Percentiles rank a stretch among this genome's conserved stretches.
phyloP scores from a whole-genome alignment of 2,329 filamentous ascomycete species.

The Trichoderma aggressivum region DNA sequence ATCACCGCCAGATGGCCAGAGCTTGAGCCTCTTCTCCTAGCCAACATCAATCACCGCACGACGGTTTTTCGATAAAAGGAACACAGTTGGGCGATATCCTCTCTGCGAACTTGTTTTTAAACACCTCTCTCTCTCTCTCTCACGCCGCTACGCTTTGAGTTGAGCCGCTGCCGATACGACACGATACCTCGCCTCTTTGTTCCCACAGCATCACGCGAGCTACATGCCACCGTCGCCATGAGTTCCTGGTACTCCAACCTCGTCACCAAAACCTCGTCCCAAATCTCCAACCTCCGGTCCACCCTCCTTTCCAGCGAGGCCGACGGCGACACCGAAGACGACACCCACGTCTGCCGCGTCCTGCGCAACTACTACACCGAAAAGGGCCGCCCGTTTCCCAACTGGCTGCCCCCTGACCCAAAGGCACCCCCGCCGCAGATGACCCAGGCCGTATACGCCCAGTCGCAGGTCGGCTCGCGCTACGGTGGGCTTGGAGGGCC shows the following conservation, averaged over 20 bases:
- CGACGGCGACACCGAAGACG: slow-evolving; percentile 76
- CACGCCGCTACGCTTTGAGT: background rate
- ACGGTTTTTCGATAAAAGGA: background rate
- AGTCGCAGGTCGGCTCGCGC: slow-evolving; percentile 50
- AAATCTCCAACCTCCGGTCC: slow-evolving; percentile 63
- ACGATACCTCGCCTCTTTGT: background rate
- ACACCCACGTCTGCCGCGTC: slow-evolving; percentile 91
- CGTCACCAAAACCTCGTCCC: slow-evolving; percentile 61
- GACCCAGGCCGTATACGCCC: slow-evolving; percentile 50
- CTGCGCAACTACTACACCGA: slow-evolving; percentile 90
- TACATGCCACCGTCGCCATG: slow-evolving; percentile 46
- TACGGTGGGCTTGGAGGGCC: slow-evolving; percentile 44
- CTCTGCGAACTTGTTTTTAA: background rate
- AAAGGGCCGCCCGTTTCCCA: slow-evolving; percentile 75
- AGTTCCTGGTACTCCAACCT: slow-evolving; percentile 79
- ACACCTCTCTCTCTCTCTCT: background rate
- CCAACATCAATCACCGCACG: background rate
- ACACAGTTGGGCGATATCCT: background rate
- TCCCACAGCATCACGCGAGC: background rate
- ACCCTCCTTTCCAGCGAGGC: slow-evolving; percentile 65
- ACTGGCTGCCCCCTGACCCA: slow-evolving; percentile 89
- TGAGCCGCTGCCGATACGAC: background rate
- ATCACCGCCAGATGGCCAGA: slow-evolving; percentile 14
- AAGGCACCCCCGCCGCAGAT: slow-evolving; percentile 61
- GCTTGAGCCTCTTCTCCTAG: background rate